A percentile compares a stretch with the other conserved stretches of the same genome.
These are phyloP conservation scores for Solanum lignicaule DNA, from an alignment of 257 asterid genomes.

Conservation along the genomic window DNA sequence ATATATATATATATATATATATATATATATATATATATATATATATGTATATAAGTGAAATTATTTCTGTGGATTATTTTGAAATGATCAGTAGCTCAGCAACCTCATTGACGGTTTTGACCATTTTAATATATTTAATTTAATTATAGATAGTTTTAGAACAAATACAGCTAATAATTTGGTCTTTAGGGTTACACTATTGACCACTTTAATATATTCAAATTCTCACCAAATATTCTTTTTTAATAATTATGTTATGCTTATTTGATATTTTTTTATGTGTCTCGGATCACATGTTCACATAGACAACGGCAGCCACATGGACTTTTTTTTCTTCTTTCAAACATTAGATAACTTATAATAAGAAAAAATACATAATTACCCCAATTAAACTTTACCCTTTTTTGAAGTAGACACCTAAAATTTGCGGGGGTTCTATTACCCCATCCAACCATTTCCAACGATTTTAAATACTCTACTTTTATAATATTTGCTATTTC, in stretches of 20 bases:
- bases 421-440: too few species aligned
- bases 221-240: neutral
- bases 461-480: too few species aligned
- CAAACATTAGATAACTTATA: too few species aligned
- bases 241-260: neutral
- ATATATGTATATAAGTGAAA: too few species aligned
- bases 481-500: too few species aligned
- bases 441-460: too few species aligned
- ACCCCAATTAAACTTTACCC: rapidly evolving
- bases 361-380: too few species aligned
- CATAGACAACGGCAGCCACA: neutral
- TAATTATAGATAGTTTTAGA: neutral
- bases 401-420: too few species aligned
- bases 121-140: neutral
- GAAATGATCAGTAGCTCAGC: neutral
- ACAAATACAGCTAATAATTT: neutral
- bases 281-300: neutral
- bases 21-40: too few species aligned
- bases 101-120: neutral
- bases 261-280: neutral
- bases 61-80: neutral
- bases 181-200: neutral
- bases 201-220: neutral
- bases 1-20: too few species aligned
- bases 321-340: neutral